These are phyloP conservation scores for Russula vinacea DNA, from an alignment of 768 basidiomycete genomes.

Conservation along the genomic window DNA sequence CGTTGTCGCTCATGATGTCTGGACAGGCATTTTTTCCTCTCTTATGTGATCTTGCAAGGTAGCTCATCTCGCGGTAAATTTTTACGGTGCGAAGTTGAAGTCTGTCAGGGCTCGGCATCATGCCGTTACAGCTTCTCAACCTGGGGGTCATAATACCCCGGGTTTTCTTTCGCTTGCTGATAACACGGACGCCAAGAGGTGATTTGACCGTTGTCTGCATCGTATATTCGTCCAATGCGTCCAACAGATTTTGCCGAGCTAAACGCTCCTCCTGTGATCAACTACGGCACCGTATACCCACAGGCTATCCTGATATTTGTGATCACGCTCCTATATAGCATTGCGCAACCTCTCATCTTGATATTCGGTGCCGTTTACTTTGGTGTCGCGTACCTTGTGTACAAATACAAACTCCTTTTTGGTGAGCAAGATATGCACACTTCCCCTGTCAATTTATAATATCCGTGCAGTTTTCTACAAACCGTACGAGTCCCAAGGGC, in stretches of 20 bases:
- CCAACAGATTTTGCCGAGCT: slow-evolving; percentile 86
- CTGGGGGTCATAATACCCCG: slow-evolving; percentile 84
- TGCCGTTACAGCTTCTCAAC: slow-evolving; percentile 94
- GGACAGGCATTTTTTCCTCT: slow-evolving; percentile 73
- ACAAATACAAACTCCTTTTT: slow-evolving; percentile 96
- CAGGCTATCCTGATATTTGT: slow-evolving; percentile 96
- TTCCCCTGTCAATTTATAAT: not conserved
- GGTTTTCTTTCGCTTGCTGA: slow-evolving; percentile 66
- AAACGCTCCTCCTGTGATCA: slow-evolving; percentile 97
- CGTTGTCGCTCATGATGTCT: slow-evolving; percentile 12
- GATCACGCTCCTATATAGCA: slow-evolving; percentile 91
- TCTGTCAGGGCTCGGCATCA: slow-evolving; percentile 74
- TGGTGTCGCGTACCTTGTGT: slow-evolving; percentile 91
- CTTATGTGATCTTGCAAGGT: slow-evolving; percentile 85
- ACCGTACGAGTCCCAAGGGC: slow-evolving; percentile 94
- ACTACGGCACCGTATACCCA: slow-evolving; percentile 95
- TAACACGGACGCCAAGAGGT: slow-evolving; percentile 91
- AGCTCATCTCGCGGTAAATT: not conserved
- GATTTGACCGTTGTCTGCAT: not conserved
- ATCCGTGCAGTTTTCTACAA: slow-evolving; percentile 86
- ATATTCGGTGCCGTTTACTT: slow-evolving; percentile 96
- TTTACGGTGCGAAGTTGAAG: slow-evolving; percentile 16
- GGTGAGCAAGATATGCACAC: slow-evolving; percentile 50
- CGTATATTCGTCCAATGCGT: slow-evolving; percentile 13
- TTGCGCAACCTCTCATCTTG: slow-evolving; percentile 92